Base-by-base conservation (phyloP, 345 rosid species). In the Moricandia arvensis region DNA sequence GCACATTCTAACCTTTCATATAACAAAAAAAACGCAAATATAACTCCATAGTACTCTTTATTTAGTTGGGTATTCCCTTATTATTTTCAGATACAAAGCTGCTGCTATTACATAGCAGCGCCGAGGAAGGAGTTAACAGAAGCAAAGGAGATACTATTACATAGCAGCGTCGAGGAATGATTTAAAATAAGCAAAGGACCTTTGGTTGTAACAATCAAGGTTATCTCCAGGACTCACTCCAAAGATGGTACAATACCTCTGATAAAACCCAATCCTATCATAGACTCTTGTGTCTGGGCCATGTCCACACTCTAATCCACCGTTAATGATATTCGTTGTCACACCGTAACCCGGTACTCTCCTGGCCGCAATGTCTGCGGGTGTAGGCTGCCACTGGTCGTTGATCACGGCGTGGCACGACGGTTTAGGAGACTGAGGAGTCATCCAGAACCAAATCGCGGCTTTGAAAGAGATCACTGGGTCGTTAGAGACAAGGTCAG, bases 391-490 rank as follows among this genome's bases (percentile, higher is more conserved):
- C 93, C 93, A 88, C 0, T 59, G 71, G 3, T 86, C 90, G 0
- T 53, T 69, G 30, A 88, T 88, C 58, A 85, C 96, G 0, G 75
- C 62, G 10, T 90, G 96, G 81, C 91, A 84, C 7, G 93, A 86
- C 0, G 93, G 93, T 63, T 86, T 88, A 0, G 86, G 85, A 1
- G 83, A 53, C 47, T 85, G 91, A 10, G 88, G 75, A 15, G 91
- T 87, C 93, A 83, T 88, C 96, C 93, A 89, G 69, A 84, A 91
- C 93, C 91, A 91, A 1, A 87, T 51, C 0, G 92, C 94, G 21
- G 94, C 61, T 81, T 91, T 87, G 83, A 89, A 91, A 41, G 97
- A 83, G 6, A 83, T 68, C 8, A 72, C 71, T 21, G 71, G 35
- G 10, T 80, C 80, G 53, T 80, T 81, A 4, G 85, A 67, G 0